Evolutionary conservation across 2,329 filamentous ascomycete species (phyloP), one percentile per base, ranked within the genome.

Genomic region (Ascochyta lentis): DNA sequence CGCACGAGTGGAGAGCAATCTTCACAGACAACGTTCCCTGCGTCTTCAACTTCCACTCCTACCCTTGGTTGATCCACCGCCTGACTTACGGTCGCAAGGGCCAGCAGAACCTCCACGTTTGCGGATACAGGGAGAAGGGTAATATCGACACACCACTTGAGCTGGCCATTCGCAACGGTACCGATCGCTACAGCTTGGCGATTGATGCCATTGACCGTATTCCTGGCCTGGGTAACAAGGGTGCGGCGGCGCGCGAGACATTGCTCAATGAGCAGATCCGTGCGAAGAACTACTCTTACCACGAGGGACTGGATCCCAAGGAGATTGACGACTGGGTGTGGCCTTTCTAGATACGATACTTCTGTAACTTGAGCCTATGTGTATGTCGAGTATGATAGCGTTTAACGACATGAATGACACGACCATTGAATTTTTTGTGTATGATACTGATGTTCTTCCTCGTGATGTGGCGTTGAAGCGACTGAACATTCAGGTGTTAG

Each of bases 21-120:
- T 93, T 93, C 80, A 92, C 89, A 0, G 80, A 82, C 15, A 80
- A 91, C 78, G 87, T 82, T 62, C 90, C 89, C 22, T 80, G 91
- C 70, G 86, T 92, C 70, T 92, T 93, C 81, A 92, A 92, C 79
- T 93, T 92, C 84, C 90, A 93, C 79, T 89, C 86, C 29, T 92
- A 93, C 77, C 89, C 90, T 8, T 92, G 88, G 88, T 81, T 93
- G 67, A 84, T 93, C 47, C 89, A 92, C 78, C 83, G 89, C 46
- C 76, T 93, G 64, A 89, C 89, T 0, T 92, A 92, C 78, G 89
- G 89, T 78, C 86, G 89, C 1, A 87, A 86, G 1, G 89, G 89
- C 5, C 85, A 83, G 72, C 72, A 81, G 41, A 86, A 90, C 74
- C 75, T 92, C 59, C 86, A 90, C 66, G 90, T 93, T n/a, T 82